A percentile compares a stretch with the other conserved stretches of the same genome.
These are phyloP conservation scores for Metschnikowia gelsemii DNA, from an alignment of 805 yeast genomes.

Conservation along the genomic window DNA sequence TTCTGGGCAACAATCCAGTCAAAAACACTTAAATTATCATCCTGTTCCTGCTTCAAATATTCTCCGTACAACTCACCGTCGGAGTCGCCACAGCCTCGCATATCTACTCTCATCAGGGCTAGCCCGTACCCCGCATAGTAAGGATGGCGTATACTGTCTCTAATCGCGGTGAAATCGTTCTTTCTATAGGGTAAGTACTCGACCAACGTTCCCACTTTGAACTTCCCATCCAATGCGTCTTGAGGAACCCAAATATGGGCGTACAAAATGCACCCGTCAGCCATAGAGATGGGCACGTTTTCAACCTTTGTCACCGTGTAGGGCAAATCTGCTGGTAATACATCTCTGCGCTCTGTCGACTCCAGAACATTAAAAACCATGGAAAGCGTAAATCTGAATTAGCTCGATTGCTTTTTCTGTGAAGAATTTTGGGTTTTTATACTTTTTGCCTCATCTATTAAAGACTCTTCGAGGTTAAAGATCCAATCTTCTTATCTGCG, in stretches of 20 bases:
- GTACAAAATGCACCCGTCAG: conserved; percentile 38
- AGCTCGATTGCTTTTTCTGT: too few species aligned
- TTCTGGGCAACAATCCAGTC: conserved; percentile 6
- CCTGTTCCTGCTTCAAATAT: conserved; percentile 42
- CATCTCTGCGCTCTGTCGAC: conserved; percentile 6
- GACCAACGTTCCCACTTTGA: conserved; percentile 37
- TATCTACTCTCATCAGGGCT: conserved; percentile 45
- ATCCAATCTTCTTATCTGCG: too few species aligned
- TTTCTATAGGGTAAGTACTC: conserved; percentile 50
- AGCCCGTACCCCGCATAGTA: conserved; percentile 48
- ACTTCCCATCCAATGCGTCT: conserved; percentile 21
- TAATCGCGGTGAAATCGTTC: conserved; percentile 42
- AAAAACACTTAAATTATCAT: conserved; percentile 5
- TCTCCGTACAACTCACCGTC: conserved; percentile 43
- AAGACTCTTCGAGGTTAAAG: too few species aligned
- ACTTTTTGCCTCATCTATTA: too few species aligned
- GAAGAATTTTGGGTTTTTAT: too few species aligned
- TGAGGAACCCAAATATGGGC: conserved; percentile 48
- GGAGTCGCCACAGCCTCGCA: conserved; percentile 47
- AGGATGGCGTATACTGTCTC: conserved; percentile 48
- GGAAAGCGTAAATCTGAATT: not conserved
- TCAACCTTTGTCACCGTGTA: conserved; percentile 5
- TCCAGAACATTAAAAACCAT: conserved; percentile 5
- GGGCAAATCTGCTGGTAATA: conserved; percentile 3
- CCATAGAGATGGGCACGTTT: conserved; percentile 30